Percentiles rank a stretch among this genome's conserved stretches.
These are phyloP conservation scores for Scytalidium sp. DNA, from an alignment of 2,329 filamentous ascomycete genomes.

Conservation along the genomic window DNA sequence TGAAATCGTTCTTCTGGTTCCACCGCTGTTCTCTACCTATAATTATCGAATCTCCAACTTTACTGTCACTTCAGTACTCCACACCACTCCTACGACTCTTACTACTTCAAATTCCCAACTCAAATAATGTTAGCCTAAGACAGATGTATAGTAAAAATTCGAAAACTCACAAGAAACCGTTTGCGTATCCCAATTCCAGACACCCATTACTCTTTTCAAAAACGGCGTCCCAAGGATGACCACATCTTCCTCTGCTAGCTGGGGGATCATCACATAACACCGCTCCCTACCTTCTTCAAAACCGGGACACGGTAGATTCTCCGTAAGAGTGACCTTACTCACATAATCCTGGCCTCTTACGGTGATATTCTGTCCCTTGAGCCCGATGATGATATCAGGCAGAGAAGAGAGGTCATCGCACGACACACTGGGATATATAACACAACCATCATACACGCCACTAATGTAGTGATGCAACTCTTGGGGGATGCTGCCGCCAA, in stretches of 20 bases:
- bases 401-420: conserved; percentile 2
- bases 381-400: conserved; percentile 3
- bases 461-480: neutral
- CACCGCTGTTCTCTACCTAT: neutral
- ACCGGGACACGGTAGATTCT: neutral
- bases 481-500: neutral
- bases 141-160: neutral
- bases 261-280: conserved; percentile 3
- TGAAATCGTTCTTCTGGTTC: neutral
- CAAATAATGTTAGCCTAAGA: neutral
- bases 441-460: neutral
- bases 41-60: neutral
- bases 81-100: neutral
- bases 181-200: conserved; percentile 9
- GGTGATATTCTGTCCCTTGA: conserved; percentile 6
- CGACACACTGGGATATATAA: neutral
- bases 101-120: neutral
- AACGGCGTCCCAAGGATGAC: conserved; percentile 6
- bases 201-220: conserved; percentile 4
- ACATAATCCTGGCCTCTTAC: conserved; percentile 7
- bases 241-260: neutral
- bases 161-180: conserved; percentile 9
- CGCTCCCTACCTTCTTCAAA: neutral
- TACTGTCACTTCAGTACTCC: neutral
- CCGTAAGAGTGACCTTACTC: neutral